Evolutionary conservation across 2,329 filamentous ascomycete genomes (phyloP).

Genomic region (Trichoderma breve): DNA sequence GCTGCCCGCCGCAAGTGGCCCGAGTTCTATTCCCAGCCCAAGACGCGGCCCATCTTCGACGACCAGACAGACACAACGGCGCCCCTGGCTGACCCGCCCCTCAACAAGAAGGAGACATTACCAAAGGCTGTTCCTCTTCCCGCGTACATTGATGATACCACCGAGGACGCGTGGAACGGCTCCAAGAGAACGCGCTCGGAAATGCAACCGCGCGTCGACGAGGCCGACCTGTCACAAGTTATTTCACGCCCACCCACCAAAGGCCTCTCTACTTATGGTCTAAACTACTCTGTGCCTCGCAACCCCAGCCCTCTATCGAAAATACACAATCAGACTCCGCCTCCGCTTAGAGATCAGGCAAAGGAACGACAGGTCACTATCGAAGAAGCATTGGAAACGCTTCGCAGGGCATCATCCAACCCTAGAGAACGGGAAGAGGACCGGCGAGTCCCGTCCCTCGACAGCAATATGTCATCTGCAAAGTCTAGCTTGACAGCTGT

Average conservation of each 20-base stretch:
- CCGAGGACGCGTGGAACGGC: slow-evolving; percentile 40
- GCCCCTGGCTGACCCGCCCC: slow-evolving; percentile 41
- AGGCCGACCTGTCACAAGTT: slow-evolving; percentile 48
- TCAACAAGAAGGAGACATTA: slow-evolving; percentile 39
- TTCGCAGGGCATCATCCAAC: slow-evolving; percentile 38
- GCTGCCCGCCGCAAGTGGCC: slow-evolving; percentile 52
- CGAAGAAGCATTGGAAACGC: slow-evolving; percentile 35
- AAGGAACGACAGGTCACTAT: slow-evolving; percentile 33
- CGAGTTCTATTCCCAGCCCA: slow-evolving; percentile 47
- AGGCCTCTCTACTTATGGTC: slow-evolving; percentile 27
- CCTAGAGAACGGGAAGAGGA: slow-evolving; percentile 26
- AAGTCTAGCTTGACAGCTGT: slow-evolving; percentile 44
- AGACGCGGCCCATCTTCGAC: slow-evolving; percentile 30
- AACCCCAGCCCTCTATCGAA: slow-evolving; percentile 41
- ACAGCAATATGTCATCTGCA: slow-evolving; percentile 36
- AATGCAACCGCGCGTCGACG: slow-evolving; percentile 55
- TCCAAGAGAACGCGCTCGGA: slow-evolving; percentile 45
- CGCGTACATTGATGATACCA: slow-evolving; percentile 40
- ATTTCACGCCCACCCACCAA: slow-evolving; percentile 41
- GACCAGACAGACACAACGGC: slow-evolving; percentile 35
- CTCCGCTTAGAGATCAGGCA: slow-evolving; percentile 25
- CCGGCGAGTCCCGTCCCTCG: slow-evolving; percentile 26
- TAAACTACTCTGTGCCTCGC: slow-evolving; percentile 30
- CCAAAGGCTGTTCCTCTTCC: background rate
- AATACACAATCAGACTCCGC: slow-evolving; percentile 33